Evolutionary conservation across 164 flowering plant genomes (phyloP), one percentile per base, ranked within the genome.

Genomic region (Warburgia ugandensis): DNA sequence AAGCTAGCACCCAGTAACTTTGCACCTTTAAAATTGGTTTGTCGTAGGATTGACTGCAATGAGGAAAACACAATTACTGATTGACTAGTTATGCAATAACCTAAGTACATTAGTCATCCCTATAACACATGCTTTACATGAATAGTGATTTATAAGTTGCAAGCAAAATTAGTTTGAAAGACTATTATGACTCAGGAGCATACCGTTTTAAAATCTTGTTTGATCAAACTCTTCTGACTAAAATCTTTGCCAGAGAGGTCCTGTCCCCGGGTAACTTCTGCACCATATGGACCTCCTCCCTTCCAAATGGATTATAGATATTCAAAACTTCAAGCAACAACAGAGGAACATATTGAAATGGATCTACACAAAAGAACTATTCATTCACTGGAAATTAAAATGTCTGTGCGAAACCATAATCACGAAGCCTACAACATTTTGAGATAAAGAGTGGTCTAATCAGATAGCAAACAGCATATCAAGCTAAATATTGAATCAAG

Each of bases 211-310:
- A 92, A 92, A 55, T 92, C 98, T 63, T 92, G 98, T 62, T 77
- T 81, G 78, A 85, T 75, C 73, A 92, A 69, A 37, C 66, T 78
- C 74, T 73, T 80, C 61, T 94, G 95, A 46, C 98, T 92, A 52
- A 92, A 92, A 69, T 92, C 96, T 65, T 76, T 83, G 10, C 96
- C 95, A 22, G 82, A 61, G 3, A 92, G 80, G 70, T 91, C 96
- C 59, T 91, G 98, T 11, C 98, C 98, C 29, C 98, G 79, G 0
- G 98, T 91, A 35, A 91, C 98, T 69, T 66, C 96, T 39, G 76
- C 45, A 50, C 98, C 98, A 31, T 91, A 91, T 1, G 98, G 98
- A 29, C 95, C 98, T 69, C 98, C 98, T 3, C 98, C 98, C 96
- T 90, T 58, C 22, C 35, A 56, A 55, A 59, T 51, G 35, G 10